A percentile compares a stretch with the other conserved stretches of the same genome.
phyloP scores from a whole-genome alignment of 2,329 filamentous ascomycete species.

The Fusarium haematococcum region DNA sequence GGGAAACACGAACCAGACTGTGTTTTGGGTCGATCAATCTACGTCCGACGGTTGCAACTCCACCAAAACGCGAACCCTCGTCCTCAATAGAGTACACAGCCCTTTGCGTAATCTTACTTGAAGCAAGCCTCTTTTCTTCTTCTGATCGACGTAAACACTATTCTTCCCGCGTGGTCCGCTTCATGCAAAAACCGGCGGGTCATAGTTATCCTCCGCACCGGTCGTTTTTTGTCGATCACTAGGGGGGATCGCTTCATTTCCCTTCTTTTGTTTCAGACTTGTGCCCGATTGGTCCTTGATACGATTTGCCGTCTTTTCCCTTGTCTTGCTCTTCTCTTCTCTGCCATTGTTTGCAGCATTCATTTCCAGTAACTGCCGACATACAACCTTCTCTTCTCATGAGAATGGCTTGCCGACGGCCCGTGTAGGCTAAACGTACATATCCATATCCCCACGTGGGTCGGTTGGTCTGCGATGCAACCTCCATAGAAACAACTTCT shows the following conservation, averaged over 20 bases:
- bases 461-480: background rate
- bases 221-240: background rate
- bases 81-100: background rate
- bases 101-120: background rate
- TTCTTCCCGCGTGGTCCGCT: background rate
- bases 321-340: background rate
- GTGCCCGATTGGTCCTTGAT: background rate
- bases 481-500: background rate
- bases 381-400: background rate
- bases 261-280: background rate
- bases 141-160: background rate
- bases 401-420: background rate
- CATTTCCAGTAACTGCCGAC: background rate
- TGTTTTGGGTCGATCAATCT: conserved; percentile 18
- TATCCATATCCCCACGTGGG: background rate
- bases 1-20: conserved; percentile 16
- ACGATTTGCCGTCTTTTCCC: background rate
- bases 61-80: background rate
- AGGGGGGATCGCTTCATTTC: background rate
- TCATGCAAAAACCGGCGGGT: background rate
- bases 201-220: background rate
- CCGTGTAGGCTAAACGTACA: background rate
- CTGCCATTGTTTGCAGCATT: background rate
- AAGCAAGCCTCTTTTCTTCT: background rate
- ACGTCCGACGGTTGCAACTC: conserved; percentile 27